phyloP scores from a whole-genome alignment of 176 grass and related monocot species.

The Tillandsia fasciculata region DNA sequence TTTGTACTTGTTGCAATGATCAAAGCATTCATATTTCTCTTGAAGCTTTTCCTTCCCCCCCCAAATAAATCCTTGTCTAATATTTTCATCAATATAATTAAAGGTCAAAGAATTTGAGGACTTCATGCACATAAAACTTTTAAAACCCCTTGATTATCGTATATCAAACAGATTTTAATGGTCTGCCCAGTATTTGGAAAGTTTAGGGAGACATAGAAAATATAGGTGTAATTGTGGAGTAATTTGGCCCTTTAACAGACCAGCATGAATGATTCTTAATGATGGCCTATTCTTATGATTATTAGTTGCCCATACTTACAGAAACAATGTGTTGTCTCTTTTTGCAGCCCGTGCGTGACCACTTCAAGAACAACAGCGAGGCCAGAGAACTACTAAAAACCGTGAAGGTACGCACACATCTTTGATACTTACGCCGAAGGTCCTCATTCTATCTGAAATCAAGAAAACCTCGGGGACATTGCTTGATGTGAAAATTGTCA shows the following conservation, averaged over 20 bases:
- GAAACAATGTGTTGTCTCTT: neutral
- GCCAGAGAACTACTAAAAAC: slow-evolving; percentile 70
- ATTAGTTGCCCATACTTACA: neutral
- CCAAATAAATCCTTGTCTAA: too few species aligned
- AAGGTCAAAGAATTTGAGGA: too few species aligned
- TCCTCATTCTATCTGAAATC: slow-evolving; percentile 1
- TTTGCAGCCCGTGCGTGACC: slow-evolving; percentile 81
- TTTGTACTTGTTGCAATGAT: too few species aligned
- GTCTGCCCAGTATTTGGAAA: neutral
- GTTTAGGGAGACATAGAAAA: neutral
- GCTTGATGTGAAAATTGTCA: too few species aligned
- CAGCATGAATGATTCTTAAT: neutral
- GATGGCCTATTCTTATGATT: neutral
- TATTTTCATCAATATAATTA: too few species aligned
- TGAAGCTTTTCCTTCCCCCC: too few species aligned
- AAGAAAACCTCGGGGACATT: neutral
- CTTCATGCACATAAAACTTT: too few species aligned
- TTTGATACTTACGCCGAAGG: neutral
- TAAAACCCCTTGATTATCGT: too few species aligned
- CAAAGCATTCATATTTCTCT: too few species aligned
- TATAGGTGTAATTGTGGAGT: too few species aligned
- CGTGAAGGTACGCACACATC: slow-evolving; percentile 57
- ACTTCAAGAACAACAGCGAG: slow-evolving; percentile 56
- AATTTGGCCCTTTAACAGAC: neutral
- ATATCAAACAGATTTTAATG: neutral